phyloP scores from a whole-genome alignment of 768 basidiomycete species.

The Mycena indigotica region DNA sequence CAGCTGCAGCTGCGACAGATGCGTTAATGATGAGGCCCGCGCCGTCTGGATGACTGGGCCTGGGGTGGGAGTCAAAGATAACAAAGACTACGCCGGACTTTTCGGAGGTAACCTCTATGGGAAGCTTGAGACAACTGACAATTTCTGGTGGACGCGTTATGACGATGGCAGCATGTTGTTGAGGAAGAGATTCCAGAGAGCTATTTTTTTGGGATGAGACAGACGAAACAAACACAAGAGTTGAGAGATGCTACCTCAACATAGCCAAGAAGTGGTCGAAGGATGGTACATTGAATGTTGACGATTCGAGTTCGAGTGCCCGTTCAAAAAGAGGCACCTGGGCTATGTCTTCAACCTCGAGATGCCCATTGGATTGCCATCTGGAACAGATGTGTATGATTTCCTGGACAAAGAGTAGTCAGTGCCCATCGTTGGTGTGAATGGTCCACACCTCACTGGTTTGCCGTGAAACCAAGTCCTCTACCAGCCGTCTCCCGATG shows the following conservation, averaged over 20 bases:
- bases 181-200: conserved; percentile 26
- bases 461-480: conserved; percentile 34
- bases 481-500: conserved; percentile 32
- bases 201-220: conserved; percentile 15
- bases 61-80: conserved; percentile 70
- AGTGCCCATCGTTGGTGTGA: background rate
- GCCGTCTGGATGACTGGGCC: conserved; percentile 59
- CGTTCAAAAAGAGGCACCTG: conserved; percentile 50
- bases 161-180: conserved; percentile 41
- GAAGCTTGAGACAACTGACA: conserved; percentile 50
- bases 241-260: conserved; percentile 27
- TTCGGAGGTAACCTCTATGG: conserved; percentile 18
- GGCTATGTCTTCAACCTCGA: conserved; percentile 60
- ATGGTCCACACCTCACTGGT: conserved; percentile 39
- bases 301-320: conserved; percentile 37
- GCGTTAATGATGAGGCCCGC: conserved; percentile 59
- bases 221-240: background rate
- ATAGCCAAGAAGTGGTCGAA: conserved; percentile 40
- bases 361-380: conserved; percentile 55
- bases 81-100: conserved; percentile 43
- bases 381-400: conserved; percentile 55
- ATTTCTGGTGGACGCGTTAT: conserved; percentile 77
- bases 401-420: conserved; percentile 41
- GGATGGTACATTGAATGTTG: conserved; percentile 40
- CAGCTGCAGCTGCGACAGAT: conserved; percentile 45